Percentiles rank a stretch among this genome's conserved stretches.
These are phyloP conservation scores for Penicillium sp. DNA, from an alignment of 2,329 filamentous ascomycete genomes.

Conservation along the genomic window DNA sequence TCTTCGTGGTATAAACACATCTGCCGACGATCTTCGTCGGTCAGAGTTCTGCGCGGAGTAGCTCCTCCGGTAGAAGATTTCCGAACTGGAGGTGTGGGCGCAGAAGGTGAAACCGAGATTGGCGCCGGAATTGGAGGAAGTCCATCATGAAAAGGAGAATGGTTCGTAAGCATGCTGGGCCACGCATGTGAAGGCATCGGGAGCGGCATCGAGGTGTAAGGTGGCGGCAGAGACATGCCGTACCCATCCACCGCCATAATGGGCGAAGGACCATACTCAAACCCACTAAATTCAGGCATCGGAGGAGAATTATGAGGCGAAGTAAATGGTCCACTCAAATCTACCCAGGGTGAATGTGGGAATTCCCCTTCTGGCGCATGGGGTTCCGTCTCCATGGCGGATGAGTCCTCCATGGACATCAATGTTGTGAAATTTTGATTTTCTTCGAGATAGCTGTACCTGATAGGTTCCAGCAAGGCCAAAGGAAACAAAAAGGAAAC, in stretches of 20 bases:
- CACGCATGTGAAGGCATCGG: slow-evolving; percentile 70
- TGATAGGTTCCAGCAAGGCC: background rate
- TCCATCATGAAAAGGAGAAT: slow-evolving; percentile 62
- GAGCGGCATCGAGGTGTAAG: slow-evolving; percentile 63
- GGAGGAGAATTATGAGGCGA: slow-evolving; percentile 67
- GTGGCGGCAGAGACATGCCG: slow-evolving; percentile 57
- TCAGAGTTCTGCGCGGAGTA: slow-evolving; percentile 82
- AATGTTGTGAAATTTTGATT: background rate
- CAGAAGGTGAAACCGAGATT: slow-evolving; percentile 54
- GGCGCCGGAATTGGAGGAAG: slow-evolving; percentile 59
- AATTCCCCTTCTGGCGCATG: slow-evolving; percentile 47
- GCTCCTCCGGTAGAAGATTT: slow-evolving; percentile 49
- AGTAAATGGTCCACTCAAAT: slow-evolving; percentile 45
- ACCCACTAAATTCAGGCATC: slow-evolving; percentile 66
- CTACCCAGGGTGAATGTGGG: slow-evolving; percentile 47
- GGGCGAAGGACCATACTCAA: slow-evolving; percentile 63
- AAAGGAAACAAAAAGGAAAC: slow-evolving; percentile 13
- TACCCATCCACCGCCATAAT: slow-evolving; percentile 61
- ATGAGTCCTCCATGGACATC: slow-evolving; percentile 45
- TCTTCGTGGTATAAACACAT: slow-evolving; percentile 96
- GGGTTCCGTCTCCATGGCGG: slow-evolving; percentile 48
- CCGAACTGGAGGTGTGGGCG: slow-evolving; percentile 36
- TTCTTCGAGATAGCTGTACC: background rate
- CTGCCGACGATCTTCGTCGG: slow-evolving; percentile 80
- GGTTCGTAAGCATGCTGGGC: slow-evolving; percentile 80